These are phyloP conservation scores for Blastomyces parvus DNA, from an alignment of 2,329 filamentous ascomycete genomes.

Conservation along the genomic window DNA sequence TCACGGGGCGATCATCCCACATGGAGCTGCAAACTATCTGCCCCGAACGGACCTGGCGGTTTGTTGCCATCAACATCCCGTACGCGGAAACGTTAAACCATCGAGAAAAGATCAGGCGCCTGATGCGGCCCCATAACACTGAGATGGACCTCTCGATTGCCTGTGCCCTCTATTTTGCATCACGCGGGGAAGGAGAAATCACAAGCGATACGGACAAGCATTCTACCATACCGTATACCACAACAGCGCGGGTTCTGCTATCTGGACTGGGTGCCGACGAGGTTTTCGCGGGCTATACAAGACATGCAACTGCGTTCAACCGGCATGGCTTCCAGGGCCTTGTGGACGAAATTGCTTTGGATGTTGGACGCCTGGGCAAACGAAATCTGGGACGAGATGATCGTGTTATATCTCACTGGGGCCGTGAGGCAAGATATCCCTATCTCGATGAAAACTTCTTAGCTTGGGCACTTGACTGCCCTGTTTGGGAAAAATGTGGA, in stretches of 20 bases:
- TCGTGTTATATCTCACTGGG: conserved; percentile 80
- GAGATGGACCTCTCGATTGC: conserved; percentile 98
- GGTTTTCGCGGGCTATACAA: conserved; percentile 84
- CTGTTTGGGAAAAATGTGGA: conserved; percentile 79
- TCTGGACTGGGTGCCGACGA: conserved; percentile 94
- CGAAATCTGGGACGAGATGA: conserved; percentile 95
- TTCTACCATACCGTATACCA: conserved; percentile 44
- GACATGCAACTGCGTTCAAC: conserved; percentile 68
- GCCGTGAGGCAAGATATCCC: conserved; percentile 79
- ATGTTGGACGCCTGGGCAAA: conserved; percentile 76
- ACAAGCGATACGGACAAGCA: conserved; percentile 22
- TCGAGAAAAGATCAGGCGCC: conserved; percentile 56
- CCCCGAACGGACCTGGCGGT: conserved; percentile 65
- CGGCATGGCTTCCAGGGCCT: conserved; percentile 61
- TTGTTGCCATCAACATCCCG: conserved; percentile 70
- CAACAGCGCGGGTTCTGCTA: conserved; percentile 69
- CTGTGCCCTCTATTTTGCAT: conserved; percentile 87
- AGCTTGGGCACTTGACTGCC: conserved; percentile 63
- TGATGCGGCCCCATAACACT: conserved; percentile 90
- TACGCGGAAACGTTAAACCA: conserved; percentile 65
- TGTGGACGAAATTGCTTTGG: conserved; percentile 71
- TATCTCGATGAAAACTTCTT: conserved; percentile 82
- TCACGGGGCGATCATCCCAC: conserved; percentile 73
- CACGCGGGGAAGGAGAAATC: conserved; percentile 56
- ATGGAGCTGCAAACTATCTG: conserved; percentile 63